These are phyloP conservation scores for Pisolithus sp. DNA, from an alignment of 768 basidiomycete genomes.

Conservation along the genomic window DNA sequence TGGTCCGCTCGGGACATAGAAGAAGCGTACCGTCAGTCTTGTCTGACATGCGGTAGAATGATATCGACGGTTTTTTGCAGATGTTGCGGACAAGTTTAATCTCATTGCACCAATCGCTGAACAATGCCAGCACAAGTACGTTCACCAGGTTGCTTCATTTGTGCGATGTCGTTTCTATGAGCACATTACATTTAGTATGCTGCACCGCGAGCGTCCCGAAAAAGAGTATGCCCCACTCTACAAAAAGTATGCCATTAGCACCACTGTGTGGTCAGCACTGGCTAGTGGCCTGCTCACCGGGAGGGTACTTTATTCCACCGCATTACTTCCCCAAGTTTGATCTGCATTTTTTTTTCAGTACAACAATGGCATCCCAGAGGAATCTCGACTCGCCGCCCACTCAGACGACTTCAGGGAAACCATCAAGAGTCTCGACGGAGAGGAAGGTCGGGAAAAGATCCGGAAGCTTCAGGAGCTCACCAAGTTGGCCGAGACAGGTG, in stretches of 20 bases:
- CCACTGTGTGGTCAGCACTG: slow-evolving; percentile 51
- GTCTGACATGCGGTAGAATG: not conserved
- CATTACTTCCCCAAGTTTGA: not conserved
- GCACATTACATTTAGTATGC: slow-evolving; percentile 29
- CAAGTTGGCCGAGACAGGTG: slow-evolving; percentile 34
- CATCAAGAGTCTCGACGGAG: slow-evolving; percentile 35
- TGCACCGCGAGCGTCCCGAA: slow-evolving; percentile 51
- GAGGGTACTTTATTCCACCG: slow-evolving; percentile 27
- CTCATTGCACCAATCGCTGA: slow-evolving; percentile 46
- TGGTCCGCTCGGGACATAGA: slow-evolving; percentile 49
- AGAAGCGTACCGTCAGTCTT: slow-evolving; percentile 32
- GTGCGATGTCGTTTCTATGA: not conserved
- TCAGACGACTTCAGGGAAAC: slow-evolving; percentile 39
- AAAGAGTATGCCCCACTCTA: slow-evolving; percentile 44
- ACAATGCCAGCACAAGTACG: slow-evolving; percentile 43
- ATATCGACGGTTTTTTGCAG: slow-evolving; percentile 15
- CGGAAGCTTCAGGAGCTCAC: slow-evolving; percentile 44
- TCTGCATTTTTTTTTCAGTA: slow-evolving; percentile 21
- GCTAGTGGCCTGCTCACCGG: slow-evolving; percentile 51
- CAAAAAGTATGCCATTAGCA: slow-evolving; percentile 40
- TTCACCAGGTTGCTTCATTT: not conserved
- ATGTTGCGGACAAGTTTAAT: slow-evolving; percentile 44
- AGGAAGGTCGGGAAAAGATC: slow-evolving; percentile 40
- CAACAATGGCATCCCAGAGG: slow-evolving; percentile 46
- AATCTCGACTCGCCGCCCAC: slow-evolving; percentile 46